Evolutionary conservation across 441 rosid genomes (phyloP).

Genomic region (Pelargonium fulgidum): DNA sequence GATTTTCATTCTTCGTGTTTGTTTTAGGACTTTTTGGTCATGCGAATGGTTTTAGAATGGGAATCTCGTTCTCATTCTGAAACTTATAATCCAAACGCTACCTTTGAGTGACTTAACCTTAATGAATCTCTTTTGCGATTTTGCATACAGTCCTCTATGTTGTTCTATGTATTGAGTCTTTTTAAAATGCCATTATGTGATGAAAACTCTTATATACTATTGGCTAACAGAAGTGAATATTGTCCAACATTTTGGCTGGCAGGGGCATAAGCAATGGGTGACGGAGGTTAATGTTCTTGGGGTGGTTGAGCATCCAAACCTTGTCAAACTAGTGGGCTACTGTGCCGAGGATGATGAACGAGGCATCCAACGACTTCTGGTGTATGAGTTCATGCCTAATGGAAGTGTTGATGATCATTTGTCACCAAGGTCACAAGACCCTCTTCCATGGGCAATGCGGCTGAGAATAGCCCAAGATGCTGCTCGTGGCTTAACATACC

Average conservation of each 20-base stretch:
- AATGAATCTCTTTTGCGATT: too few species aligned
- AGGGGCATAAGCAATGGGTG: slow-evolving; percentile 76
- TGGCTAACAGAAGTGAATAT: too few species aligned
- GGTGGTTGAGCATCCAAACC: slow-evolving; percentile 57
- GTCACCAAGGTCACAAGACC: slow-evolving; percentile 34
- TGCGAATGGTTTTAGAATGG: too few species aligned
- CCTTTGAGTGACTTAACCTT: too few species aligned
- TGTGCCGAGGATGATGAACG: slow-evolving; percentile 78
- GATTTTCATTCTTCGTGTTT: too few species aligned
- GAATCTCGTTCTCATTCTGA: too few species aligned
- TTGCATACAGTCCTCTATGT: too few species aligned
- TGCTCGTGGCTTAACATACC: slow-evolving; percentile 77
- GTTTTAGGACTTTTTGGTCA: too few species aligned
- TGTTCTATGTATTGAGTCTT: too few species aligned
- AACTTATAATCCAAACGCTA: too few species aligned
- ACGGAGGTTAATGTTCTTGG: slow-evolving; percentile 70
- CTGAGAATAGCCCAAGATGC: slow-evolving; percentile 82
- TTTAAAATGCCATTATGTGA: too few species aligned
- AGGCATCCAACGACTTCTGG: slow-evolving; percentile 71
- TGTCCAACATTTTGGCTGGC: slow-evolving; percentile 17
- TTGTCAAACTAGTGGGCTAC: slow-evolving; percentile 58
- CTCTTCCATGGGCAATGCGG: slow-evolving; percentile 76
- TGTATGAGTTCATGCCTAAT: slow-evolving; percentile 60
- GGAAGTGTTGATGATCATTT: slow-evolving; percentile 49
- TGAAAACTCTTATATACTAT: too few species aligned